Percentiles rank a stretch among this genome's conserved stretches.
Conservation (phyloP, 108 stramenopile species). For the Aurantiochytrium sp. region DNA sequence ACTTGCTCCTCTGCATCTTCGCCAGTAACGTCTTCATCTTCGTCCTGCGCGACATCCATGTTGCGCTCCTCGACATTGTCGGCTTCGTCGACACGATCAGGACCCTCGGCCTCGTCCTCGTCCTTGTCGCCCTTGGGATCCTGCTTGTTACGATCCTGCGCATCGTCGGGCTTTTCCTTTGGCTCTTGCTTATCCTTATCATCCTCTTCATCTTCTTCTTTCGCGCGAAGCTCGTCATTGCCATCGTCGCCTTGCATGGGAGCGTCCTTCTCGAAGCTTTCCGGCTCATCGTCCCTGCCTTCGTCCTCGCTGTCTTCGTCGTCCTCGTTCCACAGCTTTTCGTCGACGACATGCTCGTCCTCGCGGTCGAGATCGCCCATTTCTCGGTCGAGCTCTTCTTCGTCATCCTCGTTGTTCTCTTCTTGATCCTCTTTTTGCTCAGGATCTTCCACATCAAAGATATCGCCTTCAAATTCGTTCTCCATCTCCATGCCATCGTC, state of each 20-base stretch:
- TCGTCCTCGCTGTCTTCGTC: conserved; percentile 81
- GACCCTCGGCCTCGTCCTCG: conserved; percentile 29
- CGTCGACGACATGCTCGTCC: conserved; percentile 88
- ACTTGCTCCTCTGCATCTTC: conserved; percentile 48
- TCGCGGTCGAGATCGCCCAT: conserved; percentile 79
- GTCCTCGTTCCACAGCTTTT: conserved; percentile 88
- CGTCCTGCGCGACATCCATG: conserved; percentile 67
- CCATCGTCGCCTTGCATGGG: conserved; percentile 67
- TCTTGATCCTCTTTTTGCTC: conserved; percentile 58
- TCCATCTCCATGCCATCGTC: conserved; percentile 98
- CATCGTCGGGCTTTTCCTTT: conserved; percentile 41
- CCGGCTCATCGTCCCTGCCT: conserved; percentile 60
- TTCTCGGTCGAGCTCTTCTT: conserved; percentile 91
- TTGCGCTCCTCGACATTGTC: conserved; percentile 60
- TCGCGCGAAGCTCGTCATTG: conserved; percentile 84
- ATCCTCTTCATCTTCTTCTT: conserved; percentile 60
- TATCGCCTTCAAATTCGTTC: conserved; percentile 88
- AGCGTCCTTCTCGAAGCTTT: conserved; percentile 84
- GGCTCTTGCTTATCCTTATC: conserved; percentile 39
- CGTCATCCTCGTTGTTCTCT: conserved; percentile 63
- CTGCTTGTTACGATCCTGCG: conserved; percentile 47
- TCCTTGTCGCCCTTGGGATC: conserved; percentile 45
- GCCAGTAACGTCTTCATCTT: conserved; percentile 49
- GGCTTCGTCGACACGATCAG: conserved; percentile 5
- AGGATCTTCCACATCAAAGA: conserved; percentile 79